Base-by-base conservation (phyloP, 371 early-diverging fungal species). In the Funneliformis caledonium region DNA sequence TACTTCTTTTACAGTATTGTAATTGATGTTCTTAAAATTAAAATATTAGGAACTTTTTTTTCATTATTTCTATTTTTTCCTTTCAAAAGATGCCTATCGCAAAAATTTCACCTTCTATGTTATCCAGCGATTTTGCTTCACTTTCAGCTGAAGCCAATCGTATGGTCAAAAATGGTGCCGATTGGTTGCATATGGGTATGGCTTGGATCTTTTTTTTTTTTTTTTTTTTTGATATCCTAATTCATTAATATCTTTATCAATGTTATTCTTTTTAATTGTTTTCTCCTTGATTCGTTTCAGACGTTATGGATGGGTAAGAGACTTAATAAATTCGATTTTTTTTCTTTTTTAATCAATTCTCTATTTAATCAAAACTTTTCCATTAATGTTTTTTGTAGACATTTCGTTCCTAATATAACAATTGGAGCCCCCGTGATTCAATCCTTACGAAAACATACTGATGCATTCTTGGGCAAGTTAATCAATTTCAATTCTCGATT, bases 381-480 rank as follows among this genome's bases (percentile, higher is more conserved):
- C 56, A 37, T n/a, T n/a, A 75, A 65, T 65, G 5, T n/a, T 19
- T 31, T 10, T 19, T 37, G 82, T 86, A 96, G 98, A 19, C 98
- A 99, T 85, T 99, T 99, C 88, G 99, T 99, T 9, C 99, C 99
- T 72, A 99, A 99, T 86, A 88, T 99, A 69, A 97, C 99, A 26
- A 89, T 97, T 65, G 99, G 99, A 19, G 96, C 98, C 2, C 98
- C 98, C 43, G 92, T 99, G 69, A 94, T 99, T 82, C 89, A 94
- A 80, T 88, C 91, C 67, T 87, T 99, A 72, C 91, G 97, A 67
- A 93, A 94, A 82, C 96, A 96, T 85, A 93, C 96, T 7, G 89
- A 96, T 52, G 96, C 93, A 10, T 97, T 96, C 85, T 91, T 98
- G 52, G 95, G 95, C 93, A 88, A 70, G 42, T 68, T 14, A 22